Evolutionary conservation across 1,139 yeast genomes (phyloP).

Genomic region (Trichomonascaceae sp.): DNA sequence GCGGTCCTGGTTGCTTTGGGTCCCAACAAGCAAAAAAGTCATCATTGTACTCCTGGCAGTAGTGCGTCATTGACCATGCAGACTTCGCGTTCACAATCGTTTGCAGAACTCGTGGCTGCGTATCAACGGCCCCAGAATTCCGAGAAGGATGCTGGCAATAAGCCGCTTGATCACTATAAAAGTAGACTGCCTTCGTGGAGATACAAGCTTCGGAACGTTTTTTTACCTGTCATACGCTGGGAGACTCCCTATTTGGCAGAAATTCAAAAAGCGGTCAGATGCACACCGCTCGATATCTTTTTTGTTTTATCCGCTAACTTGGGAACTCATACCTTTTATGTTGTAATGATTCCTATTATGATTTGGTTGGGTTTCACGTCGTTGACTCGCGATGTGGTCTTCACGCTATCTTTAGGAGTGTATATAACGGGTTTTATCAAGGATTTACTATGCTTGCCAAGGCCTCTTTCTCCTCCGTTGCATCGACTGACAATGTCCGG

Average conservation of each 20-base stretch:
- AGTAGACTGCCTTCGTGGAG: conserved; percentile 53
- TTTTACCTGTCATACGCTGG: conserved; percentile 55
- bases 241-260: conserved; percentile 61
- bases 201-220: conserved; percentile 47
- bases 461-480: conserved; percentile 90
- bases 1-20: not conserved
- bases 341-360: conserved; percentile 77
- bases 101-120: conserved; percentile 23
- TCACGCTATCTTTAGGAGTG: conserved; percentile 79
- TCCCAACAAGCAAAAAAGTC: not conserved
- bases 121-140: conserved; percentile 26
- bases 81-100: conserved; percentile 20
- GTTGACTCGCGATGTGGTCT: conserved; percentile 59
- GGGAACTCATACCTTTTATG: conserved; percentile 92
- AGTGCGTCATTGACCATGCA: conserved; percentile 5
- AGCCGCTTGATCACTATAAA: conserved; percentile 59
- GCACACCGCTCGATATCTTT: conserved; percentile 57
- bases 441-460: conserved; percentile 81
- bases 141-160: conserved; percentile 64
- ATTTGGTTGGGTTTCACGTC: conserved; percentile 71
- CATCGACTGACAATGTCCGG: conserved; percentile 85
- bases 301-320: conserved; percentile 87
- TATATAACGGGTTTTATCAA: conserved; percentile 71
- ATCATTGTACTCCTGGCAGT: not conserved
- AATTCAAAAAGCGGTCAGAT: conserved; percentile 51